Evolutionary conservation across 495 filamentous ascomycete genomes (phyloP).

Genomic region (Cladorrhinum samala): DNA sequence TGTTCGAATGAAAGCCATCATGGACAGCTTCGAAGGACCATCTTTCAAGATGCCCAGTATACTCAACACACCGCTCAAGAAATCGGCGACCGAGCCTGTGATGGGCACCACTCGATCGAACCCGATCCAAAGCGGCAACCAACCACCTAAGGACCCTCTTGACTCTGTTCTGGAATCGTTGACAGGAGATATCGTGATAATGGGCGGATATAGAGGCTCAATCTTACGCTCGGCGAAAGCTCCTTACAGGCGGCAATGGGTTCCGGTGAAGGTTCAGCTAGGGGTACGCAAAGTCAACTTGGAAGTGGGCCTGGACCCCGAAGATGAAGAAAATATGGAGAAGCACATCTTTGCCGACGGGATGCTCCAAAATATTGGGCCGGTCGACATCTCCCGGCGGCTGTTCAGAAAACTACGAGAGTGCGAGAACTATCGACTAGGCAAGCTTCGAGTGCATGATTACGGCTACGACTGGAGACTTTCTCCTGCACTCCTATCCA

Average conservation of each 20-base stretch:
- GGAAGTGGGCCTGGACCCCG: constrained; percentile 74
- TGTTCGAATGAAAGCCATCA: constrained; percentile 83
- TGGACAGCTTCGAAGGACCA: constrained; percentile 72
- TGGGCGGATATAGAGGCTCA: constrained; percentile 90
- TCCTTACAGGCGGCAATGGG: constrained; percentile 80
- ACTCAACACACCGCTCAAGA: constrained; percentile 37
- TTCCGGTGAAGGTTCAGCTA: constrained; percentile 88
- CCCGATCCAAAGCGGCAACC: constrained; percentile 11
- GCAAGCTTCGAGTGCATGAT: constrained; percentile 72
- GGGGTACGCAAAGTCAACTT: constrained; percentile 90
- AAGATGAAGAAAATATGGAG: constrained; percentile 82
- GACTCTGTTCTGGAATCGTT: constrained; percentile 62
- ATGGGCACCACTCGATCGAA: constrained; percentile 7
- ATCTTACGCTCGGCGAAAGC: constrained; percentile 78
- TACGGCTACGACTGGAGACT: constrained; percentile 97
- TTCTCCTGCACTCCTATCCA: constrained; percentile 70
- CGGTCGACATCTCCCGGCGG: constrained; percentile 79
- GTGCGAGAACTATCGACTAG: constrained; percentile 62
- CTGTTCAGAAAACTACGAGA: constrained; percentile 72
- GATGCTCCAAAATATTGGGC: constrained; percentile 84
- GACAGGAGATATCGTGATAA: constrained; percentile 77
- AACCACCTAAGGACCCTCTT: constrained; percentile 36
- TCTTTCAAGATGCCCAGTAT: constrained; percentile 63
- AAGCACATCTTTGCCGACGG: constrained; percentile 74
- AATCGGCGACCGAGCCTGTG: constrained; percentile 12